Conservation (phyloP, 331 rosid species). For the Prunus yedoensis region DNA sequence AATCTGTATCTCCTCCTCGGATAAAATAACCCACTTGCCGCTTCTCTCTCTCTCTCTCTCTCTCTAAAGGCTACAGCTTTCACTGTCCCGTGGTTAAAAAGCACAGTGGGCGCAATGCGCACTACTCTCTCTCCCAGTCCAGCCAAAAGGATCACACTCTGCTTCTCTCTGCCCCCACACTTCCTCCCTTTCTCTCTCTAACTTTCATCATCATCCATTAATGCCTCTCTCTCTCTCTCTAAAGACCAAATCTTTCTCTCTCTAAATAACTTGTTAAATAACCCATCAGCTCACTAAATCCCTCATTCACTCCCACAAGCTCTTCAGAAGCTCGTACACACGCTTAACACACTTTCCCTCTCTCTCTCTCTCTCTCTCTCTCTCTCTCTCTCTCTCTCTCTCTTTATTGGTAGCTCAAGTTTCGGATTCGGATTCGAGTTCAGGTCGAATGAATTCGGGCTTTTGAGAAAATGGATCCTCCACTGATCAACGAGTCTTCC, state of each 20-base stretch:
- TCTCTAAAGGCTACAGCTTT: not conserved
- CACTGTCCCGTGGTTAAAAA: not conserved
- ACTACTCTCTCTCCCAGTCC: not conserved
- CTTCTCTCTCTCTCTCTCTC: not conserved
- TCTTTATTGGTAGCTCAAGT: not conserved
- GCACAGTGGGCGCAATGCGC: slow-evolving; percentile 35
- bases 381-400: not conserved
- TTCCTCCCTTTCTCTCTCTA: slow-evolving; percentile 11
- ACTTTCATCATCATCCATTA: slow-evolving; percentile 34
- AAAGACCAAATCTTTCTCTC: slow-evolving; percentile 24
- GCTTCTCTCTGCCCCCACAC: not conserved
- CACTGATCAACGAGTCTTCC: slow-evolving; percentile 65
- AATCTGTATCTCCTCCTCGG: not conserved
- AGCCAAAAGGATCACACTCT: slow-evolving; percentile 5
- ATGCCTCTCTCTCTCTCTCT: slow-evolving; percentile 24
- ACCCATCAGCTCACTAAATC: slow-evolving; percentile 14
- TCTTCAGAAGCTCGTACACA: not conserved
- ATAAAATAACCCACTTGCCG: not conserved
- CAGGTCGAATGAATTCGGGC: slow-evolving; percentile 27
- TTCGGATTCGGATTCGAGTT: slow-evolving; percentile 6
- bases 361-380: no score
- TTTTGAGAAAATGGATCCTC: slow-evolving; percentile 62
- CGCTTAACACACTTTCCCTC: no score
- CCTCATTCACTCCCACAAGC: not conserved
- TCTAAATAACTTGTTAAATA: slow-evolving; percentile 31